Conservation (phyloP, 345 rosid genomes). For the Ceriops tagal region DNA sequence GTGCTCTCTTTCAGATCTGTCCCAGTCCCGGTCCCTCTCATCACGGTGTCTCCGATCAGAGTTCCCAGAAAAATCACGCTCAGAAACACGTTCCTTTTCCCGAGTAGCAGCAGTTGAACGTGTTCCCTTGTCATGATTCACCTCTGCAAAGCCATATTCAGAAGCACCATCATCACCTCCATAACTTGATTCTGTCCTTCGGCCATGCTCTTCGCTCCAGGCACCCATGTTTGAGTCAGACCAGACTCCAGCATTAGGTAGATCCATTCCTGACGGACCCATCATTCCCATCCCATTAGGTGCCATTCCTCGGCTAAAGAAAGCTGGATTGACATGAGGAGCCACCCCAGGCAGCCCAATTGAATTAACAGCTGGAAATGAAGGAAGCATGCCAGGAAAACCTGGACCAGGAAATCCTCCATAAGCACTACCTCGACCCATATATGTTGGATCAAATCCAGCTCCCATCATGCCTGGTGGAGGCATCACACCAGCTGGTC, state of each 20-base stretch:
- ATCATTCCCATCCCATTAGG: slow-evolving; percentile 80
- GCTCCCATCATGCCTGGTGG: slow-evolving; percentile 65
- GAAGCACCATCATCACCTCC: slow-evolving; percentile 77
- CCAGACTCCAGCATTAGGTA: slow-evolving; percentile 80
- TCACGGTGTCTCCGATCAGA: slow-evolving; percentile 71
- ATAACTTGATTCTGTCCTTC: slow-evolving; percentile 80
- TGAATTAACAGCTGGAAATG: slow-evolving; percentile 62
- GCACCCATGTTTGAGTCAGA: slow-evolving; percentile 66
- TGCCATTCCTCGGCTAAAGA: slow-evolving; percentile 73
- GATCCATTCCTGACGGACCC: slow-evolving; percentile 59
- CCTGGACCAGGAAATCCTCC: slow-evolving; percentile 72
- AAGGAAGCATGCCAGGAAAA: slow-evolving; percentile 57
- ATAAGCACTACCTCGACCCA: slow-evolving; percentile 72
- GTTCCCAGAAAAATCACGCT: slow-evolving; percentile 75
- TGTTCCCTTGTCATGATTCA: slow-evolving; percentile 58
- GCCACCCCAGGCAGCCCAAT: slow-evolving; percentile 78
- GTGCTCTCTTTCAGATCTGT: slow-evolving; percentile 52
- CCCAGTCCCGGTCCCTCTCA: slow-evolving; percentile 61
- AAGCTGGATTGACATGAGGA: slow-evolving; percentile 83
- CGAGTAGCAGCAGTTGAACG: slow-evolving; percentile 44
- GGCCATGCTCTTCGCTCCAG: slow-evolving; percentile 72
- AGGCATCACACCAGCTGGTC: slow-evolving; percentile 66
- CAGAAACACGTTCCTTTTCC: slow-evolving; percentile 64
- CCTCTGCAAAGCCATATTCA: slow-evolving; percentile 75
- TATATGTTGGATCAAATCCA: slow-evolving; percentile 74